Evolutionary conservation across 148 eudicot species (phyloP).

Genomic region (Chenopodium quinoa): DNA sequence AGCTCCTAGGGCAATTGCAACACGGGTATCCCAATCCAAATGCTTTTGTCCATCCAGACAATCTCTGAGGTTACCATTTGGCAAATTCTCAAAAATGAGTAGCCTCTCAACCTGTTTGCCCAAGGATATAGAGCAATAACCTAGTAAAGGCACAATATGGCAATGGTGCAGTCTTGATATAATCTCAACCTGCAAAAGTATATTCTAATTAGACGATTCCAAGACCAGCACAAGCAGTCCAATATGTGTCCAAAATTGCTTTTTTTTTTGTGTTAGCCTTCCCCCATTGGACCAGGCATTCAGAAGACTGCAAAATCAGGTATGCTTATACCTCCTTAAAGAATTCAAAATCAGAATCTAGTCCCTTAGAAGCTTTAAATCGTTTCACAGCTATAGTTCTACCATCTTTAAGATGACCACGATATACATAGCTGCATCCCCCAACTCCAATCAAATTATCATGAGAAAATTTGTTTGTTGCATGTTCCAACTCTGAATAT

Average conservation of each 20-base stretch:
- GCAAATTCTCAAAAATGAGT: constrained; percentile 75
- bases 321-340: constrained; percentile 58
- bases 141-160: constrained; percentile 86
- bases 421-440: constrained; percentile 86
- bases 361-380: constrained; percentile 50
- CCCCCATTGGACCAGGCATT: neutral
- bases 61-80: constrained; percentile 82
- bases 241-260: neutral
- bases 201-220: neutral
- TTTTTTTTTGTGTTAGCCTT: neutral
- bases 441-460: constrained; percentile 81
- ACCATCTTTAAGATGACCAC: constrained; percentile 74
- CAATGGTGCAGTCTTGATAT: constrained; percentile 86
- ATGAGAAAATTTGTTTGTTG: constrained; percentile 73
- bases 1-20: constrained; percentile 87
- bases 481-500: constrained; percentile 74
- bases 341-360: constrained; percentile 65
- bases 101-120: constrained; percentile 76
- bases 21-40: constrained; percentile 77
- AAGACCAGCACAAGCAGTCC: neutral
- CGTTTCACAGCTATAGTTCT: constrained; percentile 73
- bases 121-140: constrained; percentile 66
- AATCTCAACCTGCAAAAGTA: constrained; percentile 63
- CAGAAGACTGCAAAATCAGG: constrained; percentile 3
- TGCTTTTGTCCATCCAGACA: constrained; percentile 64